Base-by-base conservation (phyloP, 2,329 filamentous ascomycete genomes). In the Claviceps fusiformis region DNA sequence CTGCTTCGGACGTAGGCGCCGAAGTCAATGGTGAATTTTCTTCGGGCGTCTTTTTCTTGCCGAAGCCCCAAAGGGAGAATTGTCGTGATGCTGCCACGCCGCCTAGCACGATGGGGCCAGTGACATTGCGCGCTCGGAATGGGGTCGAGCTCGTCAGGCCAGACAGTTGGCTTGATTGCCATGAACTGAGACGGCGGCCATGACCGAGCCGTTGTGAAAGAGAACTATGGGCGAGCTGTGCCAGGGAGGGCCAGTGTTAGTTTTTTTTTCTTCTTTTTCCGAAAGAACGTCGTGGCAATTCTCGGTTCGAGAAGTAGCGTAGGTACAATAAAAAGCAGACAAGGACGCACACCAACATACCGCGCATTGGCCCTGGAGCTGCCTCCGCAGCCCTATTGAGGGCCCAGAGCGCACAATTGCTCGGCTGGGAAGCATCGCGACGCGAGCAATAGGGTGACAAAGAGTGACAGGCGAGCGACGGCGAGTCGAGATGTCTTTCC, bases 361-460 rank as follows among this genome's bases (percentile, higher is more conserved):
- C 37, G 71, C 68, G 27, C 62, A 60, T 63, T 63, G 65, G 54
- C 57, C 61, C 17, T 61, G 60, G 33, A 66, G 49, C 54, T 64
- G 66, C 60, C 64, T 67, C 58, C 65, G 64, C 45, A 64, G 50
- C 54, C 64, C 62, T 58, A 61, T 59, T 46, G 69, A 67, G 59
- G 70, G 66, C 55, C 72, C 58, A 54, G 70, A 69, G 59, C 70
- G 69, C 61, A 68, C 65, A 62, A 73, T 66, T 63, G 71, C 72
- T 71, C 72, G 71, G 59, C 72, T 73, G 56, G 72, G 71, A 63
- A 75, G 68, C 73, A 75, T 75, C 56, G 61, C 68, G 66, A 60
- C 63, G 62, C 57, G 52, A 45, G 19, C 44, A 8, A 47, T 39
- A 6, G 17, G 15, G 35, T 39, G 24, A 11, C 17, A 37, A 53